A percentile compares a stretch with the other conserved stretches of the same genome.
phyloP scores from a whole-genome alignment of 345 rosid species.

The Raphanus raphanistrum region DNA sequence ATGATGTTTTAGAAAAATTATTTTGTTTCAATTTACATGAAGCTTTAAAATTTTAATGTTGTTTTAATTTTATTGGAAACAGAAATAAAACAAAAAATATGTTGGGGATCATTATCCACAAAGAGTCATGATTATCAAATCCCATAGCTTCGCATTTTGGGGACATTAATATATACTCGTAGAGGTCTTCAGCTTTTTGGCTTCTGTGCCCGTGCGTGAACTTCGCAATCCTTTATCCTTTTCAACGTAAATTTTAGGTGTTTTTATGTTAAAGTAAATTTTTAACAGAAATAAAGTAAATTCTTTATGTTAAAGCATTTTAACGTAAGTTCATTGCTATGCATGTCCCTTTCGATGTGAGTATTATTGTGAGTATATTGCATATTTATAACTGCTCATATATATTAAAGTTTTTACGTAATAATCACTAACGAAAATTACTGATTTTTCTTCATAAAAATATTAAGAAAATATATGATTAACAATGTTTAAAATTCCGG shows the following conservation, averaged over 20 bases:
- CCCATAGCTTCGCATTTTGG: slow-evolving; percentile 39
- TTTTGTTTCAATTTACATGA: too few relatives aligned
- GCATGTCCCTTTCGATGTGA: background rate
- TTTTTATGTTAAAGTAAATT: background rate
- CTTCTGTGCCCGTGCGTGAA: slow-evolving; percentile 39
- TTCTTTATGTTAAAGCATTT: background rate
- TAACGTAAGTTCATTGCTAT: background rate
- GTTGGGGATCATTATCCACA: slow-evolving; percentile 29
- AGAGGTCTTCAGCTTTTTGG: slow-evolving; percentile 38
- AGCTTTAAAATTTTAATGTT: too few relatives aligned
- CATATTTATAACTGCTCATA: too few relatives aligned
- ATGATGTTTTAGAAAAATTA: too few relatives aligned
- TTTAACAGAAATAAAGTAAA: background rate
- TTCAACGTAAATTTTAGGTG: background rate
- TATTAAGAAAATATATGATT: too few relatives aligned
- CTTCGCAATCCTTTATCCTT: slow-evolving; percentile 19
- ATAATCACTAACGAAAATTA: too few relatives aligned
- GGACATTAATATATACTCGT: slow-evolving; percentile 18
- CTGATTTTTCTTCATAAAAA: too few relatives aligned
- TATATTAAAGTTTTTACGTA: too few relatives aligned
- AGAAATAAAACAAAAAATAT: background rate
- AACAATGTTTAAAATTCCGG: too few relatives aligned
- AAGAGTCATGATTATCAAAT: slow-evolving; percentile 35
- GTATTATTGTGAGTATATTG: background rate
- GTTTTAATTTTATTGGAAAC: too few relatives aligned